A percentile compares a stretch with the other conserved stretches of the same genome.
phyloP scores from a whole-genome alignment of 225 moss, liverwort and hornwort genomes.

The Sphagnum contortum region DNA sequence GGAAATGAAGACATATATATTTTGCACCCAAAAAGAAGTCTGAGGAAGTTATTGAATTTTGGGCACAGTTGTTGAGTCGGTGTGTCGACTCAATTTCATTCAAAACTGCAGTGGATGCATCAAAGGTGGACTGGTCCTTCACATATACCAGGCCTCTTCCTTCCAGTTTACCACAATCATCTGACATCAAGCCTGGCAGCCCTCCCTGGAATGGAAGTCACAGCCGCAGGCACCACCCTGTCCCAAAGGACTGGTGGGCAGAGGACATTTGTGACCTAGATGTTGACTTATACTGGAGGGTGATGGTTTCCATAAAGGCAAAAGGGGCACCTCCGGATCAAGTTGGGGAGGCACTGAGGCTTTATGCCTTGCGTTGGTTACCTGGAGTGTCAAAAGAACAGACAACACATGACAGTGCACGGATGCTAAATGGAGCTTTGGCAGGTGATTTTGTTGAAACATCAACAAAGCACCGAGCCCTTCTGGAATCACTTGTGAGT shows the following conservation, averaged over 20 bases:
- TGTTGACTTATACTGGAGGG: slow-evolving; percentile 79
- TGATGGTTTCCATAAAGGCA: slow-evolving; percentile 61
- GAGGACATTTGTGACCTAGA: slow-evolving; percentile 84
- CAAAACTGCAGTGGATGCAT: slow-evolving; percentile 47
- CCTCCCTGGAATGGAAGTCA: slow-evolving; percentile 62
- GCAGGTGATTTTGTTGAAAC: slow-evolving; percentile 34
- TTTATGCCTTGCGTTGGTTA: slow-evolving; percentile 68
- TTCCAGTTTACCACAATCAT: slow-evolving; percentile 38
- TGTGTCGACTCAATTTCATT: slow-evolving; percentile 71
- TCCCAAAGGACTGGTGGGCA: slow-evolving; percentile 87
- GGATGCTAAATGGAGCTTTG: slow-evolving; percentile 9
- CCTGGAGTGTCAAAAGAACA: slow-evolving; percentile 59
- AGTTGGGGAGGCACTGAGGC: slow-evolving; percentile 58
- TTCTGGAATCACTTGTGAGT: slow-evolving; percentile 65
- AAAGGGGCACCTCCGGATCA: slow-evolving; percentile 44
- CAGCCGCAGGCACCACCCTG: slow-evolving; percentile 43
- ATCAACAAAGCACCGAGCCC: slow-evolving; percentile 39
- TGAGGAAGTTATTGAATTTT: not conserved
- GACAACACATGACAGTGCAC: slow-evolving; percentile 9
- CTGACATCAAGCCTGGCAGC: slow-evolving; percentile 26
- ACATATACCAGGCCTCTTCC: slow-evolving; percentile 54
- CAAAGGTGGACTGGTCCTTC: slow-evolving; percentile 71
- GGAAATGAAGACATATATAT: too few species aligned
- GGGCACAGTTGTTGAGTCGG: slow-evolving; percentile 34
- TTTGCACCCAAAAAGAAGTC: too few species aligned